Conservation (phyloP, 495 filamentous ascomycete species). For the Daldinia childiae region DNA sequence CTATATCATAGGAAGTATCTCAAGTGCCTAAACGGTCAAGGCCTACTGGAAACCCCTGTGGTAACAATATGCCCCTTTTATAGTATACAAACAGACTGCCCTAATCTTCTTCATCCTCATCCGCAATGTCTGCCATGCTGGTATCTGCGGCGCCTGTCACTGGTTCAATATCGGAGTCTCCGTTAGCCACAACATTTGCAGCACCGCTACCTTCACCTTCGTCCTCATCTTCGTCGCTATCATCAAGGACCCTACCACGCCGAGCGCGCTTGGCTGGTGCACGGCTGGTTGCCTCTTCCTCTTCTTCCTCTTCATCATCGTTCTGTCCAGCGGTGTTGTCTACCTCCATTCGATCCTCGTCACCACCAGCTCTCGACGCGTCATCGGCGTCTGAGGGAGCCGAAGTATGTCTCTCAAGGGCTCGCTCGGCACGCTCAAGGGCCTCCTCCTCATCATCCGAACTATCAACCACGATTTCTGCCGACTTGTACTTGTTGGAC, state of each 20-base stretch:
- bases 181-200: constrained; percentile 35
- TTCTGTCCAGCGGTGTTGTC: constrained; percentile 47
- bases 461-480: constrained; percentile 80
- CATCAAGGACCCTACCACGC: constrained; percentile 54
- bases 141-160: constrained; percentile 45
- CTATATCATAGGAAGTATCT: constrained; percentile 4
- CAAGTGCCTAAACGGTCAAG: neutral
- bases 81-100: constrained; percentile 21
- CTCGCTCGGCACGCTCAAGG: constrained; percentile 54
- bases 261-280: constrained; percentile 46
- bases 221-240: constrained; percentile 59
- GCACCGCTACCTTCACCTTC: constrained; percentile 39
- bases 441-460: constrained; percentile 57
- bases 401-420: constrained; percentile 45
- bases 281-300: constrained; percentile 47
- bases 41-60: neutral
- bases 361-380: constrained; percentile 37
- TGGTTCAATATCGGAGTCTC: constrained; percentile 37
- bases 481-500: constrained; percentile 76
- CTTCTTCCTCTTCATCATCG: constrained; percentile 57
- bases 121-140: constrained; percentile 3
- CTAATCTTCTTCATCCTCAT: constrained; percentile 50
- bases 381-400: constrained; percentile 43
- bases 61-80: constrained; percentile 5
- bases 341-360: constrained; percentile 49